phyloP scores from a whole-genome alignment of 495 filamentous ascomycete genomes.

The Patellaria atrata region DNA sequence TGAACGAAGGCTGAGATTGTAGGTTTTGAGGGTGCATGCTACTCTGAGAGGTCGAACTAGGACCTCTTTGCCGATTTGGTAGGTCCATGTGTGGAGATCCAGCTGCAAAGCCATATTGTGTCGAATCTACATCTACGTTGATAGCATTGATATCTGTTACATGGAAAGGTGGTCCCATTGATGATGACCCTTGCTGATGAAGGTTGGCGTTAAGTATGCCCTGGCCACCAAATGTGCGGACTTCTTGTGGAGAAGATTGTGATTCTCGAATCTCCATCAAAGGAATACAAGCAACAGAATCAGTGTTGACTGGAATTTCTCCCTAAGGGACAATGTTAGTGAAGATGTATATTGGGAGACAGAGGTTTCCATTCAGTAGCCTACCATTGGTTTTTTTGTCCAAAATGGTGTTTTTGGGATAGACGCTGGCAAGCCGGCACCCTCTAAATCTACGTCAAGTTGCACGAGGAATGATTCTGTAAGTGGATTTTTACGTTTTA shows the following conservation, averaged over 20 bases:
- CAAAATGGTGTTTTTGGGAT: too few species aligned
- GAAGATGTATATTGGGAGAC: too few species aligned
- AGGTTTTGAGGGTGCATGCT: constrained; percentile 1
- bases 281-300: constrained; percentile 15
- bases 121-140: constrained; percentile 7
- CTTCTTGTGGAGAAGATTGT: too few species aligned
- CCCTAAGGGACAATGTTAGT: constrained; percentile 4
- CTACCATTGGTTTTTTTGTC: constrained; percentile 4
- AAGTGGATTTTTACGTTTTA: constrained; percentile 79
- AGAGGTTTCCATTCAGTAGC: too few species aligned
- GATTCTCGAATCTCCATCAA: constrained; percentile 20
- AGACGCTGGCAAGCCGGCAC: constrained; percentile 28
- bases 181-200: too few species aligned
- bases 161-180: constrained; percentile 16
- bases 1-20: constrained; percentile 1
- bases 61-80: constrained; percentile 1
- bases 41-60: neutral
- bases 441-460: constrained; percentile 80
- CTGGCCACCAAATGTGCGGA: neutral
- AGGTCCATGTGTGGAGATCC: constrained; percentile 2
- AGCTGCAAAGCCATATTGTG: constrained; percentile 7
- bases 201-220: neutral
- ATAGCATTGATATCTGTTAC: constrained; percentile 1
- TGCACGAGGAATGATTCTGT: constrained; percentile 93
- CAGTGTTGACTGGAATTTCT: constrained; percentile 10